Evolutionary conservation across 768 basidiomycete genomes (phyloP), one percentile per base, ranked within the genome.

Genomic region (Hygrocybe punicea): DNA sequence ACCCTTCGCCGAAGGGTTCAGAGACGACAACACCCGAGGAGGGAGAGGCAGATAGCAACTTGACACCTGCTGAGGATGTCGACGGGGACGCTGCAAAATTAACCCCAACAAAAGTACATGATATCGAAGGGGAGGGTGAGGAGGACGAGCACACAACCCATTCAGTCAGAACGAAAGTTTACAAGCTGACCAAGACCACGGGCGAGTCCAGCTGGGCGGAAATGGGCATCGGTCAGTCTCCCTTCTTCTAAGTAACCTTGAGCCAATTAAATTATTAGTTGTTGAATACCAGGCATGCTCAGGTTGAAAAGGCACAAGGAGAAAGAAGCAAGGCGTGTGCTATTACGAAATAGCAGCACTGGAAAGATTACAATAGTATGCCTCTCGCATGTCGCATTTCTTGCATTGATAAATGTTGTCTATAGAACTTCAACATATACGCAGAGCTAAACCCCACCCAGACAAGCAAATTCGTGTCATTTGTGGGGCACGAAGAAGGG

Each of bases 91-190:
- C 44, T 10, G 48, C 49, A 33, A 71, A 58, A 29, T 33, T 67
- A n/a, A 51, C 62, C 13, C 53, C 55, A 10, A 67, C 56, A n/a
- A 69, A 72, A 54, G 71, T 72, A n/a, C 83, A 86, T 59, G 88
- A 89, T 60, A 76, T 75, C 53, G 88, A 89, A 58, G 89, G 91
- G 10, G 85, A 85, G 63, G 91, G 91, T 25, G 91, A 93, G 71
- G 87, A 93, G 66, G 79, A 86, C 39, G 91, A 93, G 65, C 84
- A 84, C 58, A 91, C 87, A 3, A 71, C 72, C 25, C 78, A 87
- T 67, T 70, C 74, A 45, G 75, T 82, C 48, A 82, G 77, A 67
- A 71, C 81, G 48, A 91, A 87, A 67, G 83, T 84, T 23, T 89
- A 75, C 65, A 81, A 79, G 65, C 63, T 91, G 66, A 72, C 71